These are phyloP conservation scores for Apiotrichum porosum DNA, from an alignment of 1,284 basidiomycete genomes.

Conservation along the genomic window DNA sequence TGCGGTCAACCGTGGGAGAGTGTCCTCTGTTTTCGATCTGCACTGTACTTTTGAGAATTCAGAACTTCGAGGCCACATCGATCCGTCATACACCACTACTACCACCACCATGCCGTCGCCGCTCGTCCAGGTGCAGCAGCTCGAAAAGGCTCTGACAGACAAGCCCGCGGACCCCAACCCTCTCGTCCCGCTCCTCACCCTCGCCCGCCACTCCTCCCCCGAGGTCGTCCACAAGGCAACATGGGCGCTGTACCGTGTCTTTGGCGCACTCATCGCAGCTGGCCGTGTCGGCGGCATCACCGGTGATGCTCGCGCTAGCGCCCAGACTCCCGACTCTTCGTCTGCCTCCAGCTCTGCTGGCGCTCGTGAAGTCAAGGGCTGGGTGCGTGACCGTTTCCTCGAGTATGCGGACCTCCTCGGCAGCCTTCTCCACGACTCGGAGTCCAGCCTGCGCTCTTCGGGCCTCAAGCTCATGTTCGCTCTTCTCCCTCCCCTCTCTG, in stretches of 20 bases:
- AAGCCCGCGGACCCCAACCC: slow-evolving; percentile 65
- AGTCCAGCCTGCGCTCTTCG: slow-evolving; percentile 60
- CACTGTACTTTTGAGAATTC: no score
- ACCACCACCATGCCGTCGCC: slow-evolving; percentile 8
- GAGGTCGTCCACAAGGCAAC: slow-evolving; percentile 66
- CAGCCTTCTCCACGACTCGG: slow-evolving; percentile 68
- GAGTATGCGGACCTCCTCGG: slow-evolving; percentile 63
- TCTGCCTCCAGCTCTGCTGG: slow-evolving; percentile 45
- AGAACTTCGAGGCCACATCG: no score
- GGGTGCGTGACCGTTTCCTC: slow-evolving; percentile 68
- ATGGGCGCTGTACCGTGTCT: slow-evolving; percentile 76
- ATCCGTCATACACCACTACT: no score
- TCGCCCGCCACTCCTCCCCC: slow-evolving; percentile 50
- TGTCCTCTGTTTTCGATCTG: neutral
- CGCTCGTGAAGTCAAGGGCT: slow-evolving; percentile 63
- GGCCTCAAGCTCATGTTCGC: slow-evolving; percentile 74
- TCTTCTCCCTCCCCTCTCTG: slow-evolving; percentile 69
- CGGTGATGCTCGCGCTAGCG: slow-evolving; percentile 3
- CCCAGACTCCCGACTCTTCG: neutral
- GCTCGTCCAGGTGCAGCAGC: slow-evolving; percentile 24
- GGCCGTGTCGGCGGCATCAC: slow-evolving; percentile 54
- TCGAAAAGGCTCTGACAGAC: slow-evolving; percentile 31
- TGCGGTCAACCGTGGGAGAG: neutral
- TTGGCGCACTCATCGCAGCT: slow-evolving; percentile 61
- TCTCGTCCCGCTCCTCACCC: slow-evolving; percentile 66